A percentile compares a stretch with the other conserved stretches of the same genome.
phyloP scores from a whole-genome alignment of 805 yeast species.

The Starmerella apis region DNA sequence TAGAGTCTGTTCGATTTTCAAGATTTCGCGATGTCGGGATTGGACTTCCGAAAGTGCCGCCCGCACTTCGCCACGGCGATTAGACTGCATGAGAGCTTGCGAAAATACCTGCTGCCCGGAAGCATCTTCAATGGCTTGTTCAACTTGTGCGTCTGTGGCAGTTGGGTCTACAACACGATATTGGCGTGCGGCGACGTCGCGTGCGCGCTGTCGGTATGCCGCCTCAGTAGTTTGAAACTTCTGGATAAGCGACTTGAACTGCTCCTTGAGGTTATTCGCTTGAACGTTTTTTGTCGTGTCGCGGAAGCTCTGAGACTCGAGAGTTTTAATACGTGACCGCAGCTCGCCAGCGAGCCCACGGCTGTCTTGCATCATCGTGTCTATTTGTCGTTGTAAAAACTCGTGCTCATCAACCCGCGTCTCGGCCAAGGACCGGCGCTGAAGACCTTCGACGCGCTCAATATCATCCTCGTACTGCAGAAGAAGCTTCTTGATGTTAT shows the following conservation, averaged over 20 bases:
- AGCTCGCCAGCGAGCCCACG: slow-evolving; percentile 63
- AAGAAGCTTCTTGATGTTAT: slow-evolving; percentile 54
- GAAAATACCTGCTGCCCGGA: slow-evolving; percentile 84
- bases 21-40: slow-evolving; percentile 86
- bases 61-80: slow-evolving; percentile 60
- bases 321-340: slow-evolving; percentile 62
- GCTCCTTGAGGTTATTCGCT: slow-evolving; percentile 76
- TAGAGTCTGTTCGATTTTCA: slow-evolving; percentile 89
- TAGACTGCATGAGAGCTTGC: slow-evolving; percentile 49
- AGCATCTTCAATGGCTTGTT: slow-evolving; percentile 71
- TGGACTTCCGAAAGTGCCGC: slow-evolving; percentile 93
- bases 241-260: slow-evolving; percentile 76
- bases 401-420: slow-evolving; percentile 60
- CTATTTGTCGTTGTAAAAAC: slow-evolving; percentile 62
- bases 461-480: slow-evolving; percentile 60
- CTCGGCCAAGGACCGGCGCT: slow-evolving; percentile 59
- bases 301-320: slow-evolving; percentile 43
- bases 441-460: slow-evolving; percentile 58
- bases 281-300: slow-evolving; percentile 79
- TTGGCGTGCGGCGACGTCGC: slow-evolving; percentile 84
- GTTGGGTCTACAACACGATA: slow-evolving; percentile 54
- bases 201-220: slow-evolving; percentile 69
- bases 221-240: slow-evolving; percentile 79
- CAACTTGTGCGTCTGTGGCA: slow-evolving; percentile 64
- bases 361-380: slow-evolving; percentile 63